A percentile compares a stretch with the other conserved stretches of the same genome.
phyloP scores from a whole-genome alignment of 148 eudicot genomes.

The Bassia scoparia region DNA sequence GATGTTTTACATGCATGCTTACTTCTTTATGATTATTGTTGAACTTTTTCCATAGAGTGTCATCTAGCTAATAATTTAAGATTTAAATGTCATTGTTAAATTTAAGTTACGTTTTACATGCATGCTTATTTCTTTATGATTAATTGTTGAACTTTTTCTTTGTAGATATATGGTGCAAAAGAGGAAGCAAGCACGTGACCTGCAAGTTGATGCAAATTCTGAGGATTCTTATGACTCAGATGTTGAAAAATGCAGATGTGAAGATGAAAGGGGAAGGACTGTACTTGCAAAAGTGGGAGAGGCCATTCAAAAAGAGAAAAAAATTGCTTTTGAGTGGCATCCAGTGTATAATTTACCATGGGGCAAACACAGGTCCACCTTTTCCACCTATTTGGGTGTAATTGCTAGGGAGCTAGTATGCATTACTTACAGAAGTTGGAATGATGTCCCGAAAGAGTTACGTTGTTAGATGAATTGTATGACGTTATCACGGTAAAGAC shows the following conservation, averaged over 20 bases:
- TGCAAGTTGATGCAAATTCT: not conserved
- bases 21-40: not conserved
- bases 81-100: not conserved
- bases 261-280: constrained; percentile 10
- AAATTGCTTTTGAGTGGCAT: constrained; percentile 6
- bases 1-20: not conserved
- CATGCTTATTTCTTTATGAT: not conserved
- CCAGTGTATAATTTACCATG: not conserved
- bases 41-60: too few relatives aligned
- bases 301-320: not conserved
- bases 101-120: not conserved
- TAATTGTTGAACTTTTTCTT: not conserved
- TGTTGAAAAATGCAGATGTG: not conserved
- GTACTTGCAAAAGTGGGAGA: too few relatives aligned
- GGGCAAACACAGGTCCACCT: not conserved
- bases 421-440: too few relatives aligned
- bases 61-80: not conserved
- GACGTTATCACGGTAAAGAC: not conserved
- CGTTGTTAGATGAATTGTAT: not conserved
- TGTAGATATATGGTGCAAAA: constrained; percentile 3
- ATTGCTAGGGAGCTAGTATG: too few relatives aligned
- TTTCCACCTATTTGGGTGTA: constrained; percentile 4
- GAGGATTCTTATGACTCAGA: not conserved
- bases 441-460: too few relatives aligned
- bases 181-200: not conserved